Conservation (phyloP, 2,329 filamentous ascomycete genomes). For the Meredithiella fracta region DNA sequence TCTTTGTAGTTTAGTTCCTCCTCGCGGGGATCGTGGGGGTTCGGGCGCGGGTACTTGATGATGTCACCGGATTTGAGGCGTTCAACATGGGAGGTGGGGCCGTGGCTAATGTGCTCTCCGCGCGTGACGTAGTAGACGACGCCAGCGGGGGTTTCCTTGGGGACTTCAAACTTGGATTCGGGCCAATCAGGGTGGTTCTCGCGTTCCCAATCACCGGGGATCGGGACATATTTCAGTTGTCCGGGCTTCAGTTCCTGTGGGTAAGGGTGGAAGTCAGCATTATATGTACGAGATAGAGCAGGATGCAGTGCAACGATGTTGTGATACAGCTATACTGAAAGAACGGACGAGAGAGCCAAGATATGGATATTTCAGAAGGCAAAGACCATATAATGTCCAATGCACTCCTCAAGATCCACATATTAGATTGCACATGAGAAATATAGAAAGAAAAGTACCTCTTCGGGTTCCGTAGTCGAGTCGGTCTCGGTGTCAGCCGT, state of each 20-base stretch:
- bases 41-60: slow-evolving; percentile 17
- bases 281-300: neutral
- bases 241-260: slow-evolving; percentile 11
- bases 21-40: slow-evolving; percentile 17
- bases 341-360: neutral
- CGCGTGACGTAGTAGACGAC: slow-evolving; percentile 17
- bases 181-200: slow-evolving; percentile 16
- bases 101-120: slow-evolving; percentile 15
- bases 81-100: slow-evolving; percentile 17
- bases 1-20: slow-evolving; percentile 14
- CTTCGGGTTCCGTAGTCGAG: slow-evolving; percentile 5
- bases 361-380: neutral
- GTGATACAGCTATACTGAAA: neutral
- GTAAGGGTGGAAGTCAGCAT: neutral
- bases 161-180: slow-evolving; percentile 17
- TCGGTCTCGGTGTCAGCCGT: slow-evolving; percentile 6
- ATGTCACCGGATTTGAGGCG: slow-evolving; percentile 17
- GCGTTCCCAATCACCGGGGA: slow-evolving; percentile 17
- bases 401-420: neutral
- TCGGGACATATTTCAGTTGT: slow-evolving; percentile 14
- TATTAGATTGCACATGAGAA: neutral
- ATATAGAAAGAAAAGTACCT: slow-evolving; percentile 6
- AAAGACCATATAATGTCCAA: neutral
- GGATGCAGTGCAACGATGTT: neutral
- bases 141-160: slow-evolving; percentile 14